Evolutionary conservation across 768 basidiomycete species (phyloP), one percentile per base, ranked within the genome.

Genomic region (Serendipita vermifera): DNA sequence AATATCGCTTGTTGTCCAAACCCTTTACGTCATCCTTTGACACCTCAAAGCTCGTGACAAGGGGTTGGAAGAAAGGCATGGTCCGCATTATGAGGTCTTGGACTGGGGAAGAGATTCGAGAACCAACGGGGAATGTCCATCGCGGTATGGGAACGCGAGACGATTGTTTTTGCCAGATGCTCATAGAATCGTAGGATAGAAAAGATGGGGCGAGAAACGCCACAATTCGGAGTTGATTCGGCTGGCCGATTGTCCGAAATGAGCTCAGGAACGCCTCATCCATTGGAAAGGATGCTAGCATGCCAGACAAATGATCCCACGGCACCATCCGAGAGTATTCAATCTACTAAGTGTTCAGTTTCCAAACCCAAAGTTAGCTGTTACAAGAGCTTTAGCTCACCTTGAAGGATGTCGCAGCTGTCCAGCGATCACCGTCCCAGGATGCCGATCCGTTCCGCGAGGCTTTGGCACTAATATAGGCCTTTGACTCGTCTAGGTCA

Each of bases 1-100:
- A 26, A n/a, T 22, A 51, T 20, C 46, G 46, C n/a, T 4, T 51
- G 22, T 51, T 51, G 22, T 51, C 46, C 11, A 26, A 20, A 26
- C 22, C 22, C 15, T 51, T 29, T 5, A 29, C 31, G 1, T n/a
- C 27, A n/a, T n/a, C n/a, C 22, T 29, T 29, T 22, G 46, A 51
- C 9, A 29, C 31, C 7, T 29, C 31, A n/a, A 26, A 51, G 46
- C 29, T 51, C 5, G 46, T 51, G 46, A 51, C 46, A 15, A 51
- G 46, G 15, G 46, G 46, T 29, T 51, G 20, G 46, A 51, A 51
- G 27, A 22, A 51, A 15, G 46, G 46, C 46, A 51, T 51, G 7
- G 46, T 51, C 11, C 46, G 46, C 5, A 29, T 31, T 4, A 51
- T 51, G 7, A 51, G 46, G 32, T 51, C 46, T 26, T 26, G 11